phyloP scores from a whole-genome alignment of 345 rosid genomes.

The Heritiera fomes region DNA sequence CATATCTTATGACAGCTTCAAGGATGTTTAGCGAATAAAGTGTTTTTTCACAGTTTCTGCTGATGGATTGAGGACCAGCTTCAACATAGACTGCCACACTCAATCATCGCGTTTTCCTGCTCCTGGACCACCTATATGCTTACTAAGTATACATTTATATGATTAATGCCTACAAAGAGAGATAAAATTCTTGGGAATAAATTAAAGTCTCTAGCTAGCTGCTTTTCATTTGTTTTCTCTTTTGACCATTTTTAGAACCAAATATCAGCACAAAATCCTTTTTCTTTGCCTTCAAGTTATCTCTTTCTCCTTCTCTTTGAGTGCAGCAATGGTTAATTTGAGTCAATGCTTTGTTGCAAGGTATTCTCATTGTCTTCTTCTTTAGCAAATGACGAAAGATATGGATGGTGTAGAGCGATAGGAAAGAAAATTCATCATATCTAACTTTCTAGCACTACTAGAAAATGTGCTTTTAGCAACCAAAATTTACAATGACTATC shows the following conservation, averaged over 20 bases:
- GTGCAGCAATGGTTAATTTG: neutral
- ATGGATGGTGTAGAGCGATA: neutral
- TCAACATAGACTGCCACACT: neutral
- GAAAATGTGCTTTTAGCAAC: no score
- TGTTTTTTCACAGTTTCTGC: neutral
- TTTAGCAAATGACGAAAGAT: neutral
- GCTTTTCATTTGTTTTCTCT: neutral
- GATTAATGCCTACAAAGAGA: neutral
- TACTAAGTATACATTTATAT: neutral
- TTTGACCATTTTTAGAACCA: neutral
- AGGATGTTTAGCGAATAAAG: neutral
- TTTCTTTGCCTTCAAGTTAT: neutral
- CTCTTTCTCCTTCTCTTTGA: neutral
- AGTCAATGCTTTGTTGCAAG: neutral
- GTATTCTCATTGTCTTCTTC: neutral
- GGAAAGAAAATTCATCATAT: neutral
- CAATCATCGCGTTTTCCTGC: neutral
- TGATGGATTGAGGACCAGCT: conserved; percentile 4
- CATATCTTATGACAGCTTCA: conserved; percentile 14
- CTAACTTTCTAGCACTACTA: no score
- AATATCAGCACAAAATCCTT: neutral
- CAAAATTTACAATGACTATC: no score
- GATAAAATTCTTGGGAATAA: neutral
- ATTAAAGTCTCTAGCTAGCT: neutral
- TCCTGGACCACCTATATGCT: neutral